Base-by-base conservation (phyloP, 2,329 filamentous ascomycete species). In the Achaetomium macrosporum region DNA sequence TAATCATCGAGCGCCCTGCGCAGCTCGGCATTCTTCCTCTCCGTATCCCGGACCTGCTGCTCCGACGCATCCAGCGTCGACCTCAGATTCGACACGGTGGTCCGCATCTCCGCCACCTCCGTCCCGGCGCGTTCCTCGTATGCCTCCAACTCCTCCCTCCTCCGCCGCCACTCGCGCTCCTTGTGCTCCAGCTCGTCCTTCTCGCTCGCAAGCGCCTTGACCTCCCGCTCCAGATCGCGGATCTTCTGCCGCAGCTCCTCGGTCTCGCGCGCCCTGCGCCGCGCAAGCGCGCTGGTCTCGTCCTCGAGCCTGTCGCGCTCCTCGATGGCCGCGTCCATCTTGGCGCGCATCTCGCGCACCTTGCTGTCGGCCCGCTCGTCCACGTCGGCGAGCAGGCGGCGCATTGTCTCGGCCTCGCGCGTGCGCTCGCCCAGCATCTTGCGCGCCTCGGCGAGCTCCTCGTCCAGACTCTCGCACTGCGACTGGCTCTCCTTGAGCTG, bases 291-390 rank as follows among this genome's bases (percentile, higher is more conserved):
- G 63, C 83, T 89, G 2, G 90, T 84, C 70, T 97, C 91, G 57
- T 97, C 91, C 69, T 99, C 92, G 2, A 90, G 85, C 2, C 90
- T 83, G 66, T 99, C 93, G 16, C 93, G 83, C 69, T 99, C 93
- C 67, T 96, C 91, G n/a, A 95, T 79, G 0, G 91, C 91, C 1
- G 88, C 77, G 64, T 97, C 92, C 78, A 97, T 85, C 2, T 87
- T 83, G 53, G 89, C 84, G 50, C 89, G 86, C 84, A 96, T 93
- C 59, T 97, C 92, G 29, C 89, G 84, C 16, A 95, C 81, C 64
- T 90, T 88, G 55, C 76, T 76, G 59, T 97, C 91, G 1, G 91
- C 84, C 10, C 88, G 80, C 55, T 87, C 82, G 67, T 97, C 90
- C 9, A 91, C 88, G 59, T 97, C 92, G 15, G 85, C 85, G 12